Percentiles rank a stretch among this genome's conserved stretches.
Conservation (phyloP, 371 early-diverging fungal genomes). For the Batrachochytrium dendrobatidis region DNA sequence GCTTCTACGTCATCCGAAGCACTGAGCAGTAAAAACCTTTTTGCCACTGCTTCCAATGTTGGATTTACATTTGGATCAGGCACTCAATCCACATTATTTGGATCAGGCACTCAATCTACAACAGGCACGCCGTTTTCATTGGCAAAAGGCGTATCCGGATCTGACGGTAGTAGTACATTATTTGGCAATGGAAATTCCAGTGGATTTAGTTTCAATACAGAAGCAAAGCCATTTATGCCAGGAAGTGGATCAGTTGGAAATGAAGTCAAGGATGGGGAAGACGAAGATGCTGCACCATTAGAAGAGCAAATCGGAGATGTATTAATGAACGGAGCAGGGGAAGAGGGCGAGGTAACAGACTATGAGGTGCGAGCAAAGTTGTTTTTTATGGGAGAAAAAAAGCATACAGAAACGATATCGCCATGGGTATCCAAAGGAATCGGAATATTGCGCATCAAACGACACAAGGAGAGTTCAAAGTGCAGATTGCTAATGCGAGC, state of each 20-base stretch:
- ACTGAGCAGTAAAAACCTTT: too few species aligned
- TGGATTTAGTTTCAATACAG: neutral
- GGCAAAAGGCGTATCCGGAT: neutral
- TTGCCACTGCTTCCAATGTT: too few species aligned
- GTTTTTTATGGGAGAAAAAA: slow-evolving; percentile 10
- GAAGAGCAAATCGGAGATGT: slow-evolving; percentile 27
- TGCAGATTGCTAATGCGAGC: slow-evolving; percentile 29
- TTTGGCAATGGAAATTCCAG: neutral
- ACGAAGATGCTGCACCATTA: slow-evolving; percentile 16
- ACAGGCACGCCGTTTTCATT: neutral
- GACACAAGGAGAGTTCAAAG: slow-evolving; percentile 15
- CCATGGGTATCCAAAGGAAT: slow-evolving; percentile 27
- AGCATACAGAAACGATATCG: too few species aligned
- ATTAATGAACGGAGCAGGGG: slow-evolving; percentile 35
- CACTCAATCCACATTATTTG: too few species aligned
- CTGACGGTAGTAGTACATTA: neutral
- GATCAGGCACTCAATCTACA: too few species aligned
- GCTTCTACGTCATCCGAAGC: too few species aligned
- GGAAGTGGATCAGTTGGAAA: neutral
- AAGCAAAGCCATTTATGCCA: neutral
- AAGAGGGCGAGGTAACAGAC: slow-evolving; percentile 26
- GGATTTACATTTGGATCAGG: too few species aligned
- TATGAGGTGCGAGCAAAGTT: slow-evolving; percentile 16
- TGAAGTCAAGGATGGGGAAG: slow-evolving; percentile 14
- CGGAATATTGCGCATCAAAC: slow-evolving; percentile 26